Conservation (phyloP, 495 filamentous ascomycete genomes). For the Penicillium taxi region DNA sequence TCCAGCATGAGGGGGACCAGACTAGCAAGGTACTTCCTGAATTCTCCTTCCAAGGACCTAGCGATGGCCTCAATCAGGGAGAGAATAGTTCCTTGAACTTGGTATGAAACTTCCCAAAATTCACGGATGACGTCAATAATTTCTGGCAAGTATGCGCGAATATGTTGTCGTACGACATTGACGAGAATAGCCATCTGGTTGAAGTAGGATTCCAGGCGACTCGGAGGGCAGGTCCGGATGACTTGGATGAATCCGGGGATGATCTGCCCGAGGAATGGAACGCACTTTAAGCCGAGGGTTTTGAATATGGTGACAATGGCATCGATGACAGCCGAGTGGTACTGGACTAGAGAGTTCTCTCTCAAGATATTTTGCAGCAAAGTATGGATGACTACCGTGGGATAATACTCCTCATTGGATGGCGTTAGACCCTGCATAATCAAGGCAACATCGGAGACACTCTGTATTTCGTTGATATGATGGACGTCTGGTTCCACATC, state of each 20-base stretch:
- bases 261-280: slow-evolving; percentile 85
- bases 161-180: slow-evolving; percentile 91
- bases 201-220: slow-evolving; percentile 85
- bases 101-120: slow-evolving; percentile 70
- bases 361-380: slow-evolving; percentile 78
- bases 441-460: slow-evolving; percentile 84
- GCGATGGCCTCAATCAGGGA: slow-evolving; percentile 87
- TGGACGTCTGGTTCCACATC: slow-evolving; percentile 43
- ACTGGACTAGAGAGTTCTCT: slow-evolving; percentile 76
- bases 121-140: slow-evolving; percentile 79
- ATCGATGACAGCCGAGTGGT: slow-evolving; percentile 93
- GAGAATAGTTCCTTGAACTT: slow-evolving; percentile 82
- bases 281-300: slow-evolving; percentile 88
- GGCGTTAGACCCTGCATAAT: slow-evolving; percentile 98
- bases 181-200: slow-evolving; percentile 91
- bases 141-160: slow-evolving; percentile 74
- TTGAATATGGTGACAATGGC: slow-evolving; percentile 98
- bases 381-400: slow-evolving; percentile 94
- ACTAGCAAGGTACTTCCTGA: slow-evolving; percentile 85
- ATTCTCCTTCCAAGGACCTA: slow-evolving; percentile 90
- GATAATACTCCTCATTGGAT: slow-evolving; percentile 95
- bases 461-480: slow-evolving; percentile 48
- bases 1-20: slow-evolving; percentile 88
- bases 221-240: slow-evolving; percentile 64
- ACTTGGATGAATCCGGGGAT: slow-evolving; percentile 88